Evolutionary conservation across 2,329 filamentous ascomycete species (phyloP).

Genomic region (Penicillium sp.): DNA sequence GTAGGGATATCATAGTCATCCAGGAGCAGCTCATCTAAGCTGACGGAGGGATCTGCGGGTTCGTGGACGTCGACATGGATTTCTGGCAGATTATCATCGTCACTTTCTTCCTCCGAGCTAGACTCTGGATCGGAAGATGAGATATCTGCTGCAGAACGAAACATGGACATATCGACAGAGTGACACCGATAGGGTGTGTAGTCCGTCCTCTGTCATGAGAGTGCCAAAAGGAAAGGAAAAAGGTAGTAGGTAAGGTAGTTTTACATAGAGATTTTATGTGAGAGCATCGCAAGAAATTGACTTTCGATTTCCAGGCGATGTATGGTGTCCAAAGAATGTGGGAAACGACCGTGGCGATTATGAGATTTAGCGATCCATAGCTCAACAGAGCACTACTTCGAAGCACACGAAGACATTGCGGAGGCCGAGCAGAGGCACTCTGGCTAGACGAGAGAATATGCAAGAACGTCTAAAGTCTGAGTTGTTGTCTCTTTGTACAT

Average conservation of each 20-base stretch:
- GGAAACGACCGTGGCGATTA: neutral
- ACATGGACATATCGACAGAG: slow-evolving; percentile 35
- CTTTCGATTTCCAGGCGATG: neutral
- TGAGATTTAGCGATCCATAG: neutral
- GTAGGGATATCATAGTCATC: slow-evolving; percentile 16
- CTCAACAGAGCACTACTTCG: slow-evolving; percentile 5
- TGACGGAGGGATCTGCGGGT: neutral
- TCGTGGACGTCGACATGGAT: slow-evolving; percentile 1
- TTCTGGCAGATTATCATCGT: slow-evolving; percentile 10
- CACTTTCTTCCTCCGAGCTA: slow-evolving; percentile 24
- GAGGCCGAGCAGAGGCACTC: neutral
- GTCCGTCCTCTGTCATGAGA: slow-evolving; percentile 6
- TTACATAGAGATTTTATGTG: neutral
- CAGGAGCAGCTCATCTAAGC: slow-evolving; percentile 8
- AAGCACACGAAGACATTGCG: neutral
- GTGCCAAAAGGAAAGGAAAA: neutral
- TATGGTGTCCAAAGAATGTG: neutral
- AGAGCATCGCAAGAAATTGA: neutral
- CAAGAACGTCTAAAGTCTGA: neutral
- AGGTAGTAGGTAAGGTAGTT: neutral
- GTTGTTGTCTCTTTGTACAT: neutral
- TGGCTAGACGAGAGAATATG: neutral
- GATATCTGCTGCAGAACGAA: slow-evolving; percentile 35
- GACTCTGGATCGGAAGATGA: slow-evolving; percentile 34
- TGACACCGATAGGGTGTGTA: slow-evolving; percentile 1